Percentiles rank a stretch among this genome's conserved stretches.
These are phyloP conservation scores for Gynostemma pentaphyllum DNA, from an alignment of 306 rosid genomes.

Conservation along the genomic window DNA sequence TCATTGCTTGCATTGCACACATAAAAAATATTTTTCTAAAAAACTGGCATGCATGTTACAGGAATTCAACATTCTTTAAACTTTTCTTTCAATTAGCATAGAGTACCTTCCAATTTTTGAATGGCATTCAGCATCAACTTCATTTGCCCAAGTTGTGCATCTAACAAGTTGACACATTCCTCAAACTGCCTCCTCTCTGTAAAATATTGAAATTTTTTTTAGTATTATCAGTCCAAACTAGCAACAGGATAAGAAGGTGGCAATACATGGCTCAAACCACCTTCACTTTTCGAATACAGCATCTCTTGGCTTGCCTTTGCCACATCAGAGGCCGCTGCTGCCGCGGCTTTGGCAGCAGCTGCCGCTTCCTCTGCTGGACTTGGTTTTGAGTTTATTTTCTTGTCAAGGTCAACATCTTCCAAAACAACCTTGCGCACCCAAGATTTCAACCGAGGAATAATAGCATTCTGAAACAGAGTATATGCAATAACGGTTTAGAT, in stretches of 20 bases:
- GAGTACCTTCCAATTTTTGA: slow-evolving; percentile 72
- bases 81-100: neutral
- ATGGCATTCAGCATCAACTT: slow-evolving; percentile 73
- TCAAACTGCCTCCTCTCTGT: slow-evolving; percentile 13
- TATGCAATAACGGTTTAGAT: slow-evolving; percentile 9
- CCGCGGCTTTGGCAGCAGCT: slow-evolving; percentile 88
- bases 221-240: neutral
- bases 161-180: slow-evolving; percentile 12
- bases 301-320: slow-evolving; percentile 78
- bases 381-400: slow-evolving; percentile 41
- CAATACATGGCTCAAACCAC: slow-evolving; percentile 22
- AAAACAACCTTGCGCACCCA: slow-evolving; percentile 79
- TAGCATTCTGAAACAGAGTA: slow-evolving; percentile 48
- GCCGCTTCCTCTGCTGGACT: slow-evolving; percentile 68
- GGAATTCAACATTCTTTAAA: neutral
- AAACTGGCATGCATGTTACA: neutral
- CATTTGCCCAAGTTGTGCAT: slow-evolving; percentile 74
- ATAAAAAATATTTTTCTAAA: neutral
- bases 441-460: slow-evolving; percentile 78
- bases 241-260: neutral
- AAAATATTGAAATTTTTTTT: neutral
- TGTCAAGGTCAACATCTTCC: slow-evolving; percentile 42
- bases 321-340: slow-evolving; percentile 91
- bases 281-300: slow-evolving; percentile 66
- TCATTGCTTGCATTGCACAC: too few species aligned